phyloP scores from a whole-genome alignment of 1,139 yeast genomes.

The Pneumocystis canis region DNA sequence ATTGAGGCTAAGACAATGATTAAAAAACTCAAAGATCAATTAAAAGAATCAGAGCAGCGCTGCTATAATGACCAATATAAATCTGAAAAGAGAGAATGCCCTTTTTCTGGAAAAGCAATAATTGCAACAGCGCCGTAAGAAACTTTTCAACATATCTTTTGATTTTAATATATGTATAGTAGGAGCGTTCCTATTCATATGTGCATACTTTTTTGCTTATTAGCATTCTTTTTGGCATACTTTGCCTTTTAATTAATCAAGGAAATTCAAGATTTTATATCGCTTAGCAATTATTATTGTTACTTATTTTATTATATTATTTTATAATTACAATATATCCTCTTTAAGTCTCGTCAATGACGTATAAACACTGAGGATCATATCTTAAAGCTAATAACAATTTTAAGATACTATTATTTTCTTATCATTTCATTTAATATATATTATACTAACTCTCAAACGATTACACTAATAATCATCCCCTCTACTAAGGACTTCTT shows the following conservation, averaged over 20 bases:
- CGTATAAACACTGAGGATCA: not conserved
- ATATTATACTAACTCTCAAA: slow-evolving; percentile 13
- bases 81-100: not conserved
- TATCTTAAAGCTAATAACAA: not conserved
- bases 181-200: not conserved
- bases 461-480: slow-evolving; percentile 53
- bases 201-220: not conserved
- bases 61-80: too few species aligned
- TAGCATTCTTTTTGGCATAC: not conserved
- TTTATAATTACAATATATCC: not conserved
- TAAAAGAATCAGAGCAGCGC: not conserved
- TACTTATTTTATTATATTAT: not conserved
- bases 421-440: slow-evolving; percentile 5
- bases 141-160: not conserved
- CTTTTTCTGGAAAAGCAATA: not conserved
- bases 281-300: not conserved
- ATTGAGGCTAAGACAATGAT: not conserved
- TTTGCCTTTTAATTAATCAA: not conserved
- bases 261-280: not conserved
- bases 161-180: not conserved
- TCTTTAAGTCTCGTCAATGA: not conserved
- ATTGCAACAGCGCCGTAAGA: not conserved
- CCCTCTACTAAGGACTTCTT: slow-evolving; percentile 90
- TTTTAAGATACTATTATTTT: not conserved
- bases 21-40: not conserved